Evolutionary conservation across 2,329 filamentous ascomycete species (phyloP).

Genomic region (Arthrobotrys musiformis): DNA sequence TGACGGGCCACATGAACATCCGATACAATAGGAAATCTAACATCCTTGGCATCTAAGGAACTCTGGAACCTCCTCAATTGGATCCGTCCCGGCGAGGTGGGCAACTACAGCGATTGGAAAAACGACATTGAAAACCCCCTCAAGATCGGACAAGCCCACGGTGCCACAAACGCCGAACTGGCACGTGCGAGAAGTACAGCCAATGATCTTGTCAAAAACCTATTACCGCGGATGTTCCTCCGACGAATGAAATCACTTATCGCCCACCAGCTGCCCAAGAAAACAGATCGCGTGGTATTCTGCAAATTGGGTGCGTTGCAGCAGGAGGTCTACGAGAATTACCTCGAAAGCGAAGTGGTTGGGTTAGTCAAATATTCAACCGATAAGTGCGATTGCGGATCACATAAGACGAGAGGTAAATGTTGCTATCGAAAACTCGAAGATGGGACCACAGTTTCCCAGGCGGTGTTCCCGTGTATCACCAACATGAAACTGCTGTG

Average conservation of each 20-base stretch:
- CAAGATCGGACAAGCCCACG: constrained; percentile 68
- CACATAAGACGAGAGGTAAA: constrained; percentile 78
- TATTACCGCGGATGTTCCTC: constrained; percentile 89
- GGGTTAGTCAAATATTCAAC: constrained; percentile 74
- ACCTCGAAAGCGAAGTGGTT: constrained; percentile 78
- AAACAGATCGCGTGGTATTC: constrained; percentile 93
- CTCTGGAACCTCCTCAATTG: constrained; percentile 96
- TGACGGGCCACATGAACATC: too few relatives aligned
- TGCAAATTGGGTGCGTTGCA: constrained; percentile 88
- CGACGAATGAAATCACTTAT: constrained; percentile 93
- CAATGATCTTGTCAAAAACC: constrained; percentile 82
- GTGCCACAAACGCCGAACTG: constrained; percentile 61
- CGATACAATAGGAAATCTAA: not conserved
- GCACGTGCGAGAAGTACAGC: constrained; percentile 77
- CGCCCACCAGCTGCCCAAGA: constrained; percentile 90
- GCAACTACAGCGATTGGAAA: constrained; percentile 78
- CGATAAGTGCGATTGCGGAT: constrained; percentile 76
- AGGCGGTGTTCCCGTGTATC: constrained; percentile 85
- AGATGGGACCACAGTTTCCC: constrained; percentile 75
- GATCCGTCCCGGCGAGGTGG: constrained; percentile 84
- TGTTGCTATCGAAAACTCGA: constrained; percentile 76
- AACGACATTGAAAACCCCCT: constrained; percentile 80
- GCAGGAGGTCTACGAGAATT: constrained; percentile 81
- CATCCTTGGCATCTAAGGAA: constrained; percentile 69
- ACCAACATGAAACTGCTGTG: constrained; percentile 84